Evolutionary conservation across 805 yeast genomes (phyloP).

Genomic region (Zygosaccharomyces pseudorouxii): DNA sequence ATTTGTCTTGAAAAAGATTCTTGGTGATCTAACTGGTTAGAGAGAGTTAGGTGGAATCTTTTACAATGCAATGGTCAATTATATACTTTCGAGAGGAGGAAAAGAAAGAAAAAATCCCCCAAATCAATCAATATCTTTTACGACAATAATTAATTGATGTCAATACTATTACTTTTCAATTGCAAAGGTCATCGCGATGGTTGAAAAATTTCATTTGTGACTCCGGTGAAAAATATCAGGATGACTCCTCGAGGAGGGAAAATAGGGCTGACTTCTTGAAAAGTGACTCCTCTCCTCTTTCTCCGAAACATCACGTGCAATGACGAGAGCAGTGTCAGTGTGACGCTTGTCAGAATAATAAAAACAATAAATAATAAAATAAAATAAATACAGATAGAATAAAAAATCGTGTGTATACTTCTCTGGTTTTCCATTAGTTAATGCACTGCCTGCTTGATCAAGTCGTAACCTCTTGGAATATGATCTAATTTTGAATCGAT

Average conservation of each 20-base stretch:
- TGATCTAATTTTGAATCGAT: constrained; percentile 52
- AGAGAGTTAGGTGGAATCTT: background rate
- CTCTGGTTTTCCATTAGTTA: no score
- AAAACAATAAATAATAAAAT: background rate
- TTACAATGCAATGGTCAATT: background rate
- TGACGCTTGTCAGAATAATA: background rate
- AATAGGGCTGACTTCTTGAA: background rate
- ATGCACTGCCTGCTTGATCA: constrained; percentile 41
- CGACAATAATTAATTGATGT: background rate
- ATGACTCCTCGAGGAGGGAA: background rate
- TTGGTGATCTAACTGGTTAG: background rate
- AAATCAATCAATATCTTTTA: background rate
- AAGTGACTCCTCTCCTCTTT: background rate
- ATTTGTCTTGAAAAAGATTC: background rate
- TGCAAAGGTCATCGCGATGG: background rate
- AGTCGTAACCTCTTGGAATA: constrained; percentile 45
- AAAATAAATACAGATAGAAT: background rate
- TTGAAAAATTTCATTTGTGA: constrained; percentile 3
- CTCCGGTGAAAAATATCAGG: background rate
- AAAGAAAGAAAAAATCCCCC: background rate
- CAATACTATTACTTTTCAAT: background rate
- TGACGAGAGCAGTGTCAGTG: background rate
- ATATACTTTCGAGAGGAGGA: background rate
- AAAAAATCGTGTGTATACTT: no score
- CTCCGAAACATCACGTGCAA: background rate